phyloP scores from a whole-genome alignment of 345 rosid species.

The Leavenworthia alabamica region DNA sequence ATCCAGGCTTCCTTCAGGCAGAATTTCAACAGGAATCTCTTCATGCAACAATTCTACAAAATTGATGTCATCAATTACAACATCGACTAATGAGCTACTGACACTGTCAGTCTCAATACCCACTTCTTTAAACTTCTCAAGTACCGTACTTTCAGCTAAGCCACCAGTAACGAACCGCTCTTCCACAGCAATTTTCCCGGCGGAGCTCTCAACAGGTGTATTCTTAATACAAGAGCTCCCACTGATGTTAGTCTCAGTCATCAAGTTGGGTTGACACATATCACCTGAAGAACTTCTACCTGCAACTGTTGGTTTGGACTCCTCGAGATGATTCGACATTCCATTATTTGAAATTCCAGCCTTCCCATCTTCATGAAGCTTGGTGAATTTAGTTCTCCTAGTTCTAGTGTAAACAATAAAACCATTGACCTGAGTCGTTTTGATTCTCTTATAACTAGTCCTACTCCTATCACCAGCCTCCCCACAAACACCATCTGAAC shows the following conservation, averaged over 20 bases:
- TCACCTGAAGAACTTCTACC: constrained; percentile 8
- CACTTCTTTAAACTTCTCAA: constrained; percentile 1
- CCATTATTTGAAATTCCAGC: constrained; percentile 16
- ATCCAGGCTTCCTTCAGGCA: constrained; percentile 24
- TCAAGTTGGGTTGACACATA: neutral
- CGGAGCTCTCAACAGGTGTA: neutral
- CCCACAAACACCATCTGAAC: constrained; percentile 28
- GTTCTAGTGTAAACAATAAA: constrained; percentile 68
- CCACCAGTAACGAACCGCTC: constrained; percentile 8
- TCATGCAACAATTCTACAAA: constrained; percentile 35
- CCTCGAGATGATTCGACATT: constrained; percentile 9
- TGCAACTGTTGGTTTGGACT: constrained; percentile 3
- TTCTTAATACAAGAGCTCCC: constrained; percentile 6
- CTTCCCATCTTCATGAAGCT: constrained; percentile 24
- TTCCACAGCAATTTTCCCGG: neutral
- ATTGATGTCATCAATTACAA: constrained; percentile 28
- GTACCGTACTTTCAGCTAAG: constrained; percentile 19
- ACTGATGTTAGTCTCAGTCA: constrained; percentile 5
- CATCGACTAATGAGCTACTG: constrained; percentile 28
- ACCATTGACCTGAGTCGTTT: constrained; percentile 56
- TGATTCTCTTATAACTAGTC: constrained; percentile 49
- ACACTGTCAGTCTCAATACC: constrained; percentile 17
- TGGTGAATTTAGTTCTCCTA: constrained; percentile 30
- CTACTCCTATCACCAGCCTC: constrained; percentile 33
- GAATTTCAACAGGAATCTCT: constrained; percentile 24